Evolutionary conservation across 805 yeast genomes (phyloP), one percentile per base, ranked within the genome.

Genomic region (Cyberlindnera misumaiensis): DNA sequence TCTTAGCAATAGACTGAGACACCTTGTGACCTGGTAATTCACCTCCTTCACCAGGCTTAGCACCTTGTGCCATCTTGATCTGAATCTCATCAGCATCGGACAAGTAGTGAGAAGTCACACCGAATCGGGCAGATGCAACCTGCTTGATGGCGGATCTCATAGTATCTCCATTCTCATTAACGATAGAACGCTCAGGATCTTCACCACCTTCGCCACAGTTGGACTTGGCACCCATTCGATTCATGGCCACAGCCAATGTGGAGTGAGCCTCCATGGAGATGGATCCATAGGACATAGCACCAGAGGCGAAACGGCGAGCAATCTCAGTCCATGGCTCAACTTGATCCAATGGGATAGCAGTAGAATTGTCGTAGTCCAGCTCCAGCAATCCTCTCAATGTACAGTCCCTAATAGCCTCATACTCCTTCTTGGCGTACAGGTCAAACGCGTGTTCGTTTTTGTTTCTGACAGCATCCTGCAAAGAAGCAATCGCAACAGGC

Each of bases 131-230:
- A 32, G 96, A 87, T 12, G 98, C 98, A 61, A 90, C 83, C 67
- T 90, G 98, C 68, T 90, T 90, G 61, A 90, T 90, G 18, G 97
- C 87, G n/a, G 97, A 89, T 64, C 97, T 78, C 96, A 90, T 93
- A 8, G 97, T 87, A 62, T 93, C 97, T 56, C 97, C 97, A 52
- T 85, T 85, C 36, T 75, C 81, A 44, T 75, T 73, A 15, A 82
- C 83, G 37, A 73, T 68, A 5, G 96, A 84, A 53, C 97, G 75
- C 58, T 89, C 96, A 35, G 93, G 77, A 58, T 90, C 97, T 65
- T 90, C 98, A 71, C 98, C 98, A 72, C 98, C 98, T 71, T 90
- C 98, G 70, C 98, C 98, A 45, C 97, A 89, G 63, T 90, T 90
- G 35, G 96, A 87, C 65, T 89, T 93, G 51, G 97, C 98, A 38